Evolutionary conservation across 1,284 basidiomycete genomes (phyloP).

Genomic region (Fomitopsis pinicola): DNA sequence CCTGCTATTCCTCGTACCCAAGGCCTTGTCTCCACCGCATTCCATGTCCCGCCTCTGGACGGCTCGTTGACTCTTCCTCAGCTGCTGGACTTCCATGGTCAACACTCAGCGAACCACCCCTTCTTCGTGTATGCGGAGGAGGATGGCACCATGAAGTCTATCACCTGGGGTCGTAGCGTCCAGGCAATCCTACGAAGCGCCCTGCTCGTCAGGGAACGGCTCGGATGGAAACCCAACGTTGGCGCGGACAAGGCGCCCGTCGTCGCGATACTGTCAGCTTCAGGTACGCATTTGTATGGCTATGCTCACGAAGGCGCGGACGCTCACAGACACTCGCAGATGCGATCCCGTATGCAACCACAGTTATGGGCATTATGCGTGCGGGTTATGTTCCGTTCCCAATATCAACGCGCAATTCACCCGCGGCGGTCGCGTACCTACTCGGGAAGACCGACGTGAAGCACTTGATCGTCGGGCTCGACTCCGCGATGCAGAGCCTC

Average conservation of each 20-base stretch:
- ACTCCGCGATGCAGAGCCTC: constrained; percentile 22
- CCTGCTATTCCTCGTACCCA: neutral
- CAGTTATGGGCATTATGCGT: constrained; percentile 22
- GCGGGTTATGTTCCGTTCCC: constrained; percentile 28
- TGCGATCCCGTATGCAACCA: constrained; percentile 25
- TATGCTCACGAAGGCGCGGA: neutral
- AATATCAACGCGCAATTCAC: constrained; percentile 36
- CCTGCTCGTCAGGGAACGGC: neutral
- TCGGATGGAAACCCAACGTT: neutral
- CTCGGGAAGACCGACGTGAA: constrained; percentile 21
- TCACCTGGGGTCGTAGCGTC: constrained; percentile 25
- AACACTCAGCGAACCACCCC: constrained; percentile 29
- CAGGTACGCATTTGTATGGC: neutral
- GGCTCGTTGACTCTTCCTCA: constrained; percentile 31
- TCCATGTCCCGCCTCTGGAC: constrained; percentile 30
- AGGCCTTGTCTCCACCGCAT: constrained; percentile 18
- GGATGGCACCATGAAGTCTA: constrained; percentile 12
- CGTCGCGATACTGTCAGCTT: neutral
- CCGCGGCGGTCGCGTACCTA: constrained; percentile 30
- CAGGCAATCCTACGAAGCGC: constrained; percentile 6
- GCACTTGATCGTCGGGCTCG: constrained; percentile 26
- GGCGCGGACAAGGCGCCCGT: neutral
- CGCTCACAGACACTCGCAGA: constrained; percentile 17
- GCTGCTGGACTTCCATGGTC: constrained; percentile 30
- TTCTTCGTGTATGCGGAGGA: constrained; percentile 30